Percentiles rank a stretch among this genome's conserved stretches.
Evolutionary conservation across 345 rosid genomes (phyloP).

Genomic region (Geranium brycei): DNA sequence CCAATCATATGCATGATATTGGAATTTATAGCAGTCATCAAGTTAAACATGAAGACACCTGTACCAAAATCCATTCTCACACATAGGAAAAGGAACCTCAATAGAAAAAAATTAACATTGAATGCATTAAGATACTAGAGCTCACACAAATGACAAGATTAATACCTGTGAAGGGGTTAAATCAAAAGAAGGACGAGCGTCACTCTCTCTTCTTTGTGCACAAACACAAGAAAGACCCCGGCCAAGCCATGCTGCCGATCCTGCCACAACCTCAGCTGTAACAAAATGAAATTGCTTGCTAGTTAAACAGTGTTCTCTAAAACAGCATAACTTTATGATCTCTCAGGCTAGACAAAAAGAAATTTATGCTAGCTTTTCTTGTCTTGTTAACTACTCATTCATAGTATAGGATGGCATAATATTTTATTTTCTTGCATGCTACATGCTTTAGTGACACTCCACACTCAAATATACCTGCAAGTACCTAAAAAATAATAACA

Average conservation of each 20-base stretch:
- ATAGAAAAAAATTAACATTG: too few species aligned
- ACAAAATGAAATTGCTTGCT: slow-evolving; percentile 22
- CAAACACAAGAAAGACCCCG: slow-evolving; percentile 98
- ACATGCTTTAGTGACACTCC: too few species aligned
- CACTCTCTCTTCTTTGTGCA: slow-evolving; percentile 80
- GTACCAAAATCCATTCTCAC: background rate
- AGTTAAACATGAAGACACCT: background rate
- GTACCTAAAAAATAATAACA: too few species aligned
- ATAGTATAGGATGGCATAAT: too few species aligned
- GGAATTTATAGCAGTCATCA: too few species aligned
- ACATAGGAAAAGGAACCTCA: background rate
- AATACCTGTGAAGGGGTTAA: slow-evolving; percentile 81
- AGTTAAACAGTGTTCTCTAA: slow-evolving; percentile 5
- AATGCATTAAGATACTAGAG: background rate
- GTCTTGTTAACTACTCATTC: too few species aligned
- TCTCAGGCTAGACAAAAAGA: background rate
- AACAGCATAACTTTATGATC: background rate
- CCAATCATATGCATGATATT: too few species aligned
- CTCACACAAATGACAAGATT: background rate
- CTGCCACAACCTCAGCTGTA: slow-evolving; percentile 97
- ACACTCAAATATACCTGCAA: too few species aligned
- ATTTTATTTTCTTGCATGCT: too few species aligned
- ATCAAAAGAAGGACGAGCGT: slow-evolving; percentile 87
- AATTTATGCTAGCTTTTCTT: background rate
- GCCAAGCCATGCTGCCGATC: slow-evolving; percentile 98